Evolutionary conservation across 768 basidiomycete species (phyloP).

Genomic region (Candolleomyces aberdarensis): DNA sequence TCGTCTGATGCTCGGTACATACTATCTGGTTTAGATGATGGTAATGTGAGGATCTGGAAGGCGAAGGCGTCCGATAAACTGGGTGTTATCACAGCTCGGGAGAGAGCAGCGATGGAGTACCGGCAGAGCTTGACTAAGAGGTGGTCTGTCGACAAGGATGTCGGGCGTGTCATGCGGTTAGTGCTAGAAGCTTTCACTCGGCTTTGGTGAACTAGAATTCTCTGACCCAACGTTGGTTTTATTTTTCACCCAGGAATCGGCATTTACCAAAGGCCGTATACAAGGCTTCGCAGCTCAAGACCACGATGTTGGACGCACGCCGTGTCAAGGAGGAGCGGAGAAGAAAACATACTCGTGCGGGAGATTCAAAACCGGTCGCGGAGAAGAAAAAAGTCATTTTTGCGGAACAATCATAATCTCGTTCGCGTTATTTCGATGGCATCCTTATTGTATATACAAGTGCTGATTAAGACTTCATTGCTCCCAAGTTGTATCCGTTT

Average conservation of each 20-base stretch:
- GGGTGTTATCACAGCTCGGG: conserved; percentile 85
- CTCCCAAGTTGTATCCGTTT: not conserved
- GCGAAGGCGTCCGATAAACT: conserved; percentile 89
- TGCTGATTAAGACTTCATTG: not conserved
- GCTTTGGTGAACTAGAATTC: not conserved
- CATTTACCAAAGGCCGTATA: conserved; percentile 91
- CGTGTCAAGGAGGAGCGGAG: conserved; percentile 93
- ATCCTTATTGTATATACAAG: not conserved
- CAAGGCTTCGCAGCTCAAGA: conserved; percentile 82
- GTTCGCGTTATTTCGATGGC: not conserved
- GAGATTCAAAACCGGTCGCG: conserved; percentile 83
- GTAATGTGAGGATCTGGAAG: conserved; percentile 95
- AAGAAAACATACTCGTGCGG: conserved; percentile 83
- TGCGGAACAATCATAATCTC: conserved; percentile 61
- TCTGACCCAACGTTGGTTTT: not conserved
- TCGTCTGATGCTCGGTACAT: conserved; percentile 91
- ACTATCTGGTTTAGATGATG: conserved; percentile 89
- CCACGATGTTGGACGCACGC: conserved; percentile 87
- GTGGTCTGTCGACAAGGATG: conserved; percentile 83
- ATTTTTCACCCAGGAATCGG: conserved; percentile 47
- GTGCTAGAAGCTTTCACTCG: conserved; percentile 20
- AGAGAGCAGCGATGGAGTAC: conserved; percentile 91
- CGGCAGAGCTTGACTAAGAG: conserved; percentile 81
- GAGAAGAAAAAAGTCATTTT: conserved; percentile 89
- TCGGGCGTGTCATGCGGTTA: conserved; percentile 78